Evolutionary conservation across 768 basidiomycete genomes (phyloP), one percentile per base, ranked within the genome.

Genomic region (Suillus variegatus): DNA sequence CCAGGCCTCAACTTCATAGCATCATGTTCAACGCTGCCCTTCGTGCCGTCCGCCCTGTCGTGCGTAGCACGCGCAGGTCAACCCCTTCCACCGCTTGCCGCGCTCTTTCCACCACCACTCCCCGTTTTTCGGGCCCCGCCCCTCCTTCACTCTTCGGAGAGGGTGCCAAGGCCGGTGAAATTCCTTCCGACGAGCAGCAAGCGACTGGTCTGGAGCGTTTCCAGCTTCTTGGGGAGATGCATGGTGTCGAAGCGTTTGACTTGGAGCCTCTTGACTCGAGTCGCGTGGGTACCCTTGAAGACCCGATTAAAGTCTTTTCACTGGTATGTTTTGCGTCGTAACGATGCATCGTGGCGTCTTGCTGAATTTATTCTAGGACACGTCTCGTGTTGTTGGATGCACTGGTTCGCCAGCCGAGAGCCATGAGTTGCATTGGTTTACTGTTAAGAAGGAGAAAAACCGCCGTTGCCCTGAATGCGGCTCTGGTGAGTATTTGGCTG

Each of bases 201-300:
- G 88, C 96, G 18, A 99, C 97, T 71, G 97, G 97, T 87, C 83
- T 98, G 63, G 96, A 98, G 79, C 94, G 97, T 79, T 88, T 97
- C 74, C 94, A 99, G 80, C 82, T 97, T 58, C 80, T 98, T 62
- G 95, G 92, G 73, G 90, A 94, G 67, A 81, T 95, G 73, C 88
- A 94, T 77, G 96, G 95, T 63, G 80, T 95, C 62, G 89, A 93
- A 52, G 86, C 95, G 61, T 99, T 99, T 81, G 95, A 98, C 77
- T 84, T 90, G 74, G 85, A 87, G 65, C 92, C 95, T 41, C 84
- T 97, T 68, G 90, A 94, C 74, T 81, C 95, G 63, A 90, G 88
- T 78, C 86, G 92, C 72, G 78, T 94, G 76, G 97, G 97, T 69
- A 98, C 97, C 62, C 84, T 92, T 74, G 85, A 86, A 65, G 85